Evolutionary conservation across 1,139 yeast genomes (phyloP).

Genomic region (Candida labiduridarum): DNA sequence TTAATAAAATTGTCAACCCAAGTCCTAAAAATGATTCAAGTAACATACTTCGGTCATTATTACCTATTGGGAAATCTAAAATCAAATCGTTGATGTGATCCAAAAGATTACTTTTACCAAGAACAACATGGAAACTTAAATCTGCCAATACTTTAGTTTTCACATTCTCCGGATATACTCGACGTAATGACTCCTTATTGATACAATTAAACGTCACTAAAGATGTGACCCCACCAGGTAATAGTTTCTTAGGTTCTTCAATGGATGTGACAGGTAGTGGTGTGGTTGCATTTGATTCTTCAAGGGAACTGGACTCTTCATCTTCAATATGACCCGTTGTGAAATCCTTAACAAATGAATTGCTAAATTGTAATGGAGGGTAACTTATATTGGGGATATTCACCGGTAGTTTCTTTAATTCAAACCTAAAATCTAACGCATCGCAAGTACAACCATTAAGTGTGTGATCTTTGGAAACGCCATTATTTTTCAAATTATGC

Average conservation of each 20-base stretch:
- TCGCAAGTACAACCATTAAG: slow-evolving; percentile 4
- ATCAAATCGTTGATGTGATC: slow-evolving; percentile 17
- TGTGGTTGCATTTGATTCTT: not conserved
- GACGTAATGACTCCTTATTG: slow-evolving; percentile 7
- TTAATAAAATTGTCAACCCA: slow-evolving; percentile 22
- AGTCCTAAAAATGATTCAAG: slow-evolving; percentile 18
- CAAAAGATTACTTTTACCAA: slow-evolving; percentile 15
- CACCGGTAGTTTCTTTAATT: slow-evolving; percentile 25
- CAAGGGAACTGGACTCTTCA: slow-evolving; percentile 1
- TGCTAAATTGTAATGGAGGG: slow-evolving; percentile 28
- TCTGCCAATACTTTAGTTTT: slow-evolving; percentile 12
- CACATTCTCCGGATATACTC: slow-evolving; percentile 7
- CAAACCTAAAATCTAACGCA: slow-evolving; percentile 29
- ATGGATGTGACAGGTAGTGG: not conserved
- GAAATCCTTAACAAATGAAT: slow-evolving; percentile 23
- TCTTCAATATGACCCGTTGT: slow-evolving; percentile 17
- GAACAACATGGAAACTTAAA: slow-evolving; percentile 16
- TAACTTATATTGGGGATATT: slow-evolving; percentile 25
- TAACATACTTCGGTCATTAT: slow-evolving; percentile 4
- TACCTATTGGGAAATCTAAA: not conserved
- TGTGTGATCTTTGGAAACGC: not conserved
- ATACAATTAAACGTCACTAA: slow-evolving; percentile 8
- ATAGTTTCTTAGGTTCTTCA: slow-evolving; percentile 3
- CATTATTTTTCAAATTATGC: not conserved
- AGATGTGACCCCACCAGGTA: slow-evolving; percentile 14